Evolutionary conservation across 495 filamentous ascomycete species (phyloP), one percentile per base, ranked within the genome.

Genomic region (Penicillium paradoxum): DNA sequence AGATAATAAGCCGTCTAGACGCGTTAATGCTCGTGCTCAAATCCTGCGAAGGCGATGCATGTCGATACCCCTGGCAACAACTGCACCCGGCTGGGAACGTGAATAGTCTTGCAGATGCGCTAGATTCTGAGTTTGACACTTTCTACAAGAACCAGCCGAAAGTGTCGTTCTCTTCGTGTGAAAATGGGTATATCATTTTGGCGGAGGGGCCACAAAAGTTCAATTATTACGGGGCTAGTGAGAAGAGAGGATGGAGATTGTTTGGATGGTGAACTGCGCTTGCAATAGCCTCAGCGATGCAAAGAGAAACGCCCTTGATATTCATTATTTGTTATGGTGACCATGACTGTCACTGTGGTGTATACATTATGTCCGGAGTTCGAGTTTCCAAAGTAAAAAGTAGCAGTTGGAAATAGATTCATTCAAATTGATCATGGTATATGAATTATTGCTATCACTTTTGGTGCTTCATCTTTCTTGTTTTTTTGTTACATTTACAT

Each of bases 1-100:
- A 65, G 57, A 72, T 77, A 10, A 67, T 83, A 0, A 53, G 68
- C 8, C 80, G 82, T 9, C 60, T 84, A 0, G 79, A 86, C 53
- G 70, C 82, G 0, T 66, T 85, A 11, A 69, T 85, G 41, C 70
- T 85, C 29, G 80, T 85, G 3, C 70, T 83, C 17, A 86, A 86
- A 59, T 79, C 76, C 11, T 86, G 83, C 64, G 73, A 78, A 51
- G 73, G 66, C 8, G 63, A 70, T 27, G 67, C 71, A 5, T 85
- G 83, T 53, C 62, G 68, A 0, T 45, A 74, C 6, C 83, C 83
- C 0, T 86, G 83, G 83, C 54, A 54, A 17, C 69, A 71, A 6
- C 65, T 86, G 4, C 82, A 85, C 45, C 80, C 81, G 6, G 63
- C 54, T 0, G 78, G 80, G 2, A 68, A 64, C 17, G 73, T 75